Evolutionary conservation across 2,329 filamentous ascomycete genomes (phyloP), one percentile per base, ranked within the genome.

Genomic region (Pyrenophora tritici-repentis): DNA sequence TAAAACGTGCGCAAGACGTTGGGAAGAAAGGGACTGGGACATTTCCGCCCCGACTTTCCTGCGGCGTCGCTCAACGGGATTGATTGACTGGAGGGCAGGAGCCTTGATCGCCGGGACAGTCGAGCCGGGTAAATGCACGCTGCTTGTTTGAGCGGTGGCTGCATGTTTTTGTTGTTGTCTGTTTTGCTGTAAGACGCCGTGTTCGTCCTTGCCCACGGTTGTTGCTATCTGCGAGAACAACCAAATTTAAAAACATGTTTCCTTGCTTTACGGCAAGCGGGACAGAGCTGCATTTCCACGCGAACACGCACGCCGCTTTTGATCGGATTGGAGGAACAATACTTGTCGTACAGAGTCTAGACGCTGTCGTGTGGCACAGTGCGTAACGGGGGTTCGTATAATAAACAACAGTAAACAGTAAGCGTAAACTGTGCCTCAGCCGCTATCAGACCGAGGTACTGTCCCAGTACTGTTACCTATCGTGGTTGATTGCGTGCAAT

Each of bases 271-370:
- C 22, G 26, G 26, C 26, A 29, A 29, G 10, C 9, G 26, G 26
- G 26, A 13, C 5, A 12, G 9, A 29, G 10, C 7, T 29, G 26
- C 9, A 5, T 4, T 42, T 42, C 48, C 42, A 46, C 40, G 42
- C 37, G 47, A 37, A 31, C 24, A 12, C 24, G 37, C 37, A 50
- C 33, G 39, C 18, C 18, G 39, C 13, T 18, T 44, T 36, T 50
- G 54, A 41, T 45, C 42, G 47, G 54, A 60, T 62, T 62, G 58
- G 58, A 59, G 58, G 58, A 61, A 46, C 46, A 59, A 52, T 45
- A 39, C 32, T 35, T 12, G n/a, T 34, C 35, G 52, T 47, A 42
- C 35, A 50, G 39, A 24, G 40, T 50, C 38, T 41, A 49, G 44
- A 45, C 38, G 50, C 32, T 43, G 18, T 37, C 49, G 34, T 43